These are phyloP conservation scores for Phytophthora pini DNA, from an alignment of 352 stramenopile genomes.

Conservation along the genomic window DNA sequence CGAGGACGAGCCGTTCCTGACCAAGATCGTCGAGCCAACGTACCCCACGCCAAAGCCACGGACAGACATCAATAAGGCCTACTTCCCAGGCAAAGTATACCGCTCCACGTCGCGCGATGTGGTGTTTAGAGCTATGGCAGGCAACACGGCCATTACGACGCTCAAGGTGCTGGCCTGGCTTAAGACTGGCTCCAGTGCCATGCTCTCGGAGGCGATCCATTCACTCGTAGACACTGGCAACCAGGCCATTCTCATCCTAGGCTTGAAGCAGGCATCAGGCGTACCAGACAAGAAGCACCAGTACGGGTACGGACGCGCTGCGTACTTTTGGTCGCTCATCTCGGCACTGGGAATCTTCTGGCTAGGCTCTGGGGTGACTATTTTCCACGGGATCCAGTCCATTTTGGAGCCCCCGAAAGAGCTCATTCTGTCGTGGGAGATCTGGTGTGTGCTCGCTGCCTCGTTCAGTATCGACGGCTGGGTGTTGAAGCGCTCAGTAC, in stretches of 20 bases:
- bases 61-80: constrained; percentile 87
- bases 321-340: constrained; percentile 99
- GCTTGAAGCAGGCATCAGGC: constrained; percentile 82
- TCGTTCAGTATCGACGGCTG: constrained; percentile 97
- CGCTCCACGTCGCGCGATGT: constrained; percentile 79
- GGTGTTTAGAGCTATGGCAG: constrained; percentile 90
- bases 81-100: constrained; percentile 85
- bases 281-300: constrained; percentile 95
- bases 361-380: constrained; percentile 94
- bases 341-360: constrained; percentile 99
- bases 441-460: constrained; percentile 96
- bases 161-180: constrained; percentile 77
- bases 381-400: constrained; percentile 93
- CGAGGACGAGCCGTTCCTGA: constrained; percentile 41
- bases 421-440: constrained; percentile 83
- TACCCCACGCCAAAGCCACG: constrained; percentile 58
- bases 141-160: constrained; percentile 95
- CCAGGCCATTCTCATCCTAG: constrained; percentile 92
- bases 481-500: constrained; percentile 93
- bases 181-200: constrained; percentile 94
- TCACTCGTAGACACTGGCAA: constrained; percentile 98
- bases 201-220: constrained; percentile 98
- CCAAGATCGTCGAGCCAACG: constrained; percentile 48
- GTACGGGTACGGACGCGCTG: constrained; percentile 97
- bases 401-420: constrained; percentile 73